These are phyloP conservation scores for Madurella fahalii DNA, from an alignment of 2,329 filamentous ascomycete genomes.

Conservation along the genomic window DNA sequence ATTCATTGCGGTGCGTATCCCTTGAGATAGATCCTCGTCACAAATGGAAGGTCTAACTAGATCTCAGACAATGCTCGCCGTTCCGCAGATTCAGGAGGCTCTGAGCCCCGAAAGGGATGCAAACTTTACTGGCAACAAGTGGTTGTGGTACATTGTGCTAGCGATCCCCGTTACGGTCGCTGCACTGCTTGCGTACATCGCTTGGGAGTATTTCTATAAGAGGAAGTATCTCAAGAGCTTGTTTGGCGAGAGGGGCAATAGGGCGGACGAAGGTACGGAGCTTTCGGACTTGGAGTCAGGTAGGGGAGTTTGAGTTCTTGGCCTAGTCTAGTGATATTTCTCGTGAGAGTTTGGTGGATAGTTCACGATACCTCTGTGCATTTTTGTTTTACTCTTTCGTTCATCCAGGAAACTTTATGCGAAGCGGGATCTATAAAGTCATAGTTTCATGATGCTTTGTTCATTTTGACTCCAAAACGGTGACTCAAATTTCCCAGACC, in stretches of 20 bases:
- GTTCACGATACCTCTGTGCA: too few species aligned
- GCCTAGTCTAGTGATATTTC: too few species aligned
- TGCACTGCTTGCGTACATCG: neutral
- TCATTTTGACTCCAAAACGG: too few species aligned
- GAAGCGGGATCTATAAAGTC: too few species aligned
- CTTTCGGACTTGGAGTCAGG: too few species aligned
- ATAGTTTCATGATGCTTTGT: too few species aligned
- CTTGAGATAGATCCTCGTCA: neutral
- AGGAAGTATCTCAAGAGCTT: constrained; percentile 3
- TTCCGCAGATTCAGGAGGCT: neutral
- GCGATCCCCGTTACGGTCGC: constrained; percentile 1
- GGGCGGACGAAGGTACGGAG: neutral
- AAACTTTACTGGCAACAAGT: neutral
- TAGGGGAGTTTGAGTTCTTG: too few species aligned
- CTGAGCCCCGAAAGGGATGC: neutral
- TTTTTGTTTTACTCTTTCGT: too few species aligned
- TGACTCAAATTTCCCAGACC: too few species aligned
- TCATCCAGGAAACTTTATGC: too few species aligned
- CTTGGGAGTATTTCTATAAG: constrained; percentile 9
- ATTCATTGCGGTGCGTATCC: constrained; percentile 9
- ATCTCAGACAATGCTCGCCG: neutral
- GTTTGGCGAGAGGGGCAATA: neutral
- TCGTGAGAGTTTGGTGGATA: too few species aligned
- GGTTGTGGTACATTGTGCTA: constrained; percentile 6
- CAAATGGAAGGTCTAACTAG: neutral